Base-by-base conservation (phyloP, 768 basidiomycete genomes). In the Panaeolus cyanescens region DNA sequence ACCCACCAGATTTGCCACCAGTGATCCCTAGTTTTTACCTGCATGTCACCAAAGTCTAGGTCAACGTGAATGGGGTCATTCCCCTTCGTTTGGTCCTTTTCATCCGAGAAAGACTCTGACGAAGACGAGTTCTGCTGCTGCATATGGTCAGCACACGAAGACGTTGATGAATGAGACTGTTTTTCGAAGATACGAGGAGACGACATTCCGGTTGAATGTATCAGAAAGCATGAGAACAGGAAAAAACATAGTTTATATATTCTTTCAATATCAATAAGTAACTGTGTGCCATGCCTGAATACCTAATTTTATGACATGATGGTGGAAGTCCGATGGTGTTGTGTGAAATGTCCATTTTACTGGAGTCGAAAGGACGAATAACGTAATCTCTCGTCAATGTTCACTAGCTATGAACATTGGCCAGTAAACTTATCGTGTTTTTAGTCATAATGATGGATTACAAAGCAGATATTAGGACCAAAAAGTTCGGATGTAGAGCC, bases 1-100 rank as follows among this genome's bases (percentile, higher is more conserved):
- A 62, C 74, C 34, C 62, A 84, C 85, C 85, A 87, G 61, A 85
- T 30, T 67, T 87, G 80, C 80, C 80, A 86, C 83, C 85, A 85
- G 28, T 70, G 72, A 50, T 76, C 74, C 34, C 85, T 78, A 55
- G 76, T 74, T 54, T 77, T 76, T 28, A 80, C 63, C 32, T 75
- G 70, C 30, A 78, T 69, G 4, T 78, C 67, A 5, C 81, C 82
- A 33, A 67, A 64, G 63, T 82, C 82, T 19, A 82, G 70, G 50
- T 80, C 74, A 9, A 81, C 64, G 53, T 67, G 59, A 34, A 67
- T 31, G 7, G 59, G 50, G 55, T 70, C 60, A n/a, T n/a, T 22
- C 39, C 28, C 22, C 12, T 28, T 50, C 20, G 39, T 7, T 20
- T 42, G 39, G 17, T 22, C 39, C 39, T 42, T 42, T 9, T 42